Conservation (phyloP, 257 asterid genomes). For the Eucommia ulmoides region DNA sequence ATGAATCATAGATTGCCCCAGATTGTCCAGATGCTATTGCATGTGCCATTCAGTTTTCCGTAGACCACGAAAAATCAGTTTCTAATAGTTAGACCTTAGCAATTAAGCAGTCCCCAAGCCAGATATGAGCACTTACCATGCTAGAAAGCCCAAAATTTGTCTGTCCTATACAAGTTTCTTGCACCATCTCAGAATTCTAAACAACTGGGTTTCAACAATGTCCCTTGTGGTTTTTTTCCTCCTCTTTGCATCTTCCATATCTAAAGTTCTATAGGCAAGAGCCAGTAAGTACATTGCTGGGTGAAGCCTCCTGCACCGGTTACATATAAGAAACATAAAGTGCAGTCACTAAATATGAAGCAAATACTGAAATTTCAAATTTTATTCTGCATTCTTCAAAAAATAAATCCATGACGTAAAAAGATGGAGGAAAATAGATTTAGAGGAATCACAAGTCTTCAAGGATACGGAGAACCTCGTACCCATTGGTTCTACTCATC, state of each 20-base stretch:
- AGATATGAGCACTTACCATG: background rate
- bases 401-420: background rate
- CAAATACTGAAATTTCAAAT: conserved; percentile 1
- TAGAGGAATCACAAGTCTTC: background rate
- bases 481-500: no score
- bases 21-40: background rate
- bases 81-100: background rate
- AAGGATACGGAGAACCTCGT: background rate
- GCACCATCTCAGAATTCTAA: conserved; percentile 44
- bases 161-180: conserved; percentile 34
- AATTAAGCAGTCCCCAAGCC: background rate
- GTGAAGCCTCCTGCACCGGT: conserved; percentile 73
- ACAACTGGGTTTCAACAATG: conserved; percentile 45
- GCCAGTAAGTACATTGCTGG: conserved; percentile 89
- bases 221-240: conserved; percentile 39
- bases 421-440: background rate
- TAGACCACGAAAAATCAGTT: background rate
- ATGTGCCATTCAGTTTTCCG: background rate
- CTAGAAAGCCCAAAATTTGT: background rate
- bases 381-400: background rate
- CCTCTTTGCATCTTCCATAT: conserved; percentile 60
- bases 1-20: background rate
- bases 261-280: conserved; percentile 87
- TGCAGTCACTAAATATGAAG: conserved; percentile 7
- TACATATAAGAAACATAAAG: conserved; percentile 10